Conservation (phyloP, 1,284 basidiomycete species). For the Psilocybe mexicana region DNA sequence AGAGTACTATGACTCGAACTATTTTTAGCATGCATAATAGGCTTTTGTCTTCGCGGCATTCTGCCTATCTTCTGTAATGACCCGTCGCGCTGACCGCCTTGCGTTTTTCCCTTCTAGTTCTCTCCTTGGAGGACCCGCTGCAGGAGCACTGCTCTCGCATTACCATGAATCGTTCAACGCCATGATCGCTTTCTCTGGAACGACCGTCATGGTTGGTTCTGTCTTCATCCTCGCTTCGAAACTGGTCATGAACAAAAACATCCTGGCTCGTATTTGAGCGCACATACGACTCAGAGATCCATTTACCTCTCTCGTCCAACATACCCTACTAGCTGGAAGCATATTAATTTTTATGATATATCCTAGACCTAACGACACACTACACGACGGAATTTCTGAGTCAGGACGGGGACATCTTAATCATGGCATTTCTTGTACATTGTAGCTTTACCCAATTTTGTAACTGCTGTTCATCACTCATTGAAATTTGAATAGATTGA, state of each 20-base stretch:
- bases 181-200: slow-evolving; percentile 60
- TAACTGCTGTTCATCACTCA: not conserved
- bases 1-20: not conserved
- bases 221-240: slow-evolving; percentile 51
- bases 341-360: not conserved
- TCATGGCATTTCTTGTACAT: not conserved
- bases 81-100: not conserved
- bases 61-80: slow-evolving; percentile 1
- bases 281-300: no score
- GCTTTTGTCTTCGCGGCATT: not conserved
- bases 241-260: slow-evolving; percentile 41
- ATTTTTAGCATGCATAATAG: not conserved
- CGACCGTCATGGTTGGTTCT: slow-evolving; percentile 56
- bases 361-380: not conserved
- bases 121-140: slow-evolving; percentile 58
- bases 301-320: not conserved
- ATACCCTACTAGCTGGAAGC: not conserved
- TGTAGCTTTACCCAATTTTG: not conserved
- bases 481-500: no score
- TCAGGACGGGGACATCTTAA: no score
- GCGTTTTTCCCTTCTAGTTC: slow-evolving; percentile 39
- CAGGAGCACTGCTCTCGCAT: slow-evolving; percentile 50
- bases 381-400: not conserved
- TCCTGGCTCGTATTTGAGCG: slow-evolving; percentile 43
- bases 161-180: slow-evolving; percentile 48